Percentiles rank a stretch among this genome's conserved stretches.
These are phyloP conservation scores for Elongisporangium senticosum DNA, from an alignment of 352 stramenopile genomes.

Conservation along the genomic window DNA sequence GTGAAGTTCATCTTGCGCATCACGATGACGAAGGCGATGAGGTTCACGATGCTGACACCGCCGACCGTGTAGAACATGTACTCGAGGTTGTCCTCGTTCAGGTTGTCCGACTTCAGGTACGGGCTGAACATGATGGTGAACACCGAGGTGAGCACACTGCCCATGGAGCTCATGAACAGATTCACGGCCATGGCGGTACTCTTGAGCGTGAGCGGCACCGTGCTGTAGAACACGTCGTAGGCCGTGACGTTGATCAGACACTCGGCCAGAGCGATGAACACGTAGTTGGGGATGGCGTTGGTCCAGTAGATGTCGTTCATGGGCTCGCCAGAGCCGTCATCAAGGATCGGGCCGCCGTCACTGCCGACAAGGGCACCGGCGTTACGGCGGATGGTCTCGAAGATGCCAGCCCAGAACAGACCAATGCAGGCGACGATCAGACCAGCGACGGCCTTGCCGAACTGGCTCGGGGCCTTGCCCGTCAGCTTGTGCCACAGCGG, in stretches of 20 bases:
- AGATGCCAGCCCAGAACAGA: slow-evolving; percentile 33
- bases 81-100: slow-evolving; percentile 62
- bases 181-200: slow-evolving; percentile 52
- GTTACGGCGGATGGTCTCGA: slow-evolving; percentile 41
- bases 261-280: slow-evolving; percentile 42
- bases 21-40: slow-evolving; percentile 36
- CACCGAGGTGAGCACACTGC: slow-evolving; percentile 47
- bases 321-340: slow-evolving; percentile 25
- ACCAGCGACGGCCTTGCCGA: slow-evolving; percentile 23
- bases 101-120: slow-evolving; percentile 40
- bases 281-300: slow-evolving; percentile 33
- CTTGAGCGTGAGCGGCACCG: slow-evolving; percentile 42
- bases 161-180: slow-evolving; percentile 53
- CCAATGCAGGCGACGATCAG: slow-evolving; percentile 25
- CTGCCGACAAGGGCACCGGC: slow-evolving; percentile 17
- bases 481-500: slow-evolving; percentile 20
- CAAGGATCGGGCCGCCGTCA: slow-evolving; percentile 22
- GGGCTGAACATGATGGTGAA: slow-evolving; percentile 64
- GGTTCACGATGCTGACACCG: slow-evolving; percentile 41
- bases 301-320: slow-evolving; percentile 51
- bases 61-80: slow-evolving; percentile 67
- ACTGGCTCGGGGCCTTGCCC: slow-evolving; percentile 27
- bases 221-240: slow-evolving; percentile 48
- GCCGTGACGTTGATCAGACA: slow-evolving; percentile 50
- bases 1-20: slow-evolving; percentile 61